Evolutionary conservation across 1,139 yeast genomes (phyloP).

Genomic region (Casaregolazyma suthepensis): DNA sequence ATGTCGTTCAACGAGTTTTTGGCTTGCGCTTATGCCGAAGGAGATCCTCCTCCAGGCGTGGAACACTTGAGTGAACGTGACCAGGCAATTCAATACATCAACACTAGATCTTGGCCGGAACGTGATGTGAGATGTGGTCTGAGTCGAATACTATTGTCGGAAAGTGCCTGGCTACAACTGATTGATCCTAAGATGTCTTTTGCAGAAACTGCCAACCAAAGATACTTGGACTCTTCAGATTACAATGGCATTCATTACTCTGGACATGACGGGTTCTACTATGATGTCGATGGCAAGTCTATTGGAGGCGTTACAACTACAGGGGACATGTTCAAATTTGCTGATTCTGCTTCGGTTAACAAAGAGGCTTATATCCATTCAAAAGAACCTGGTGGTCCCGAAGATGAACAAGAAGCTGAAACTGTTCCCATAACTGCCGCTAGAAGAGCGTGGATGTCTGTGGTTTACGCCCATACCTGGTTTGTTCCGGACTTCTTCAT

Average conservation of each 20-base stretch:
- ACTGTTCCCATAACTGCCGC: constrained; percentile 25
- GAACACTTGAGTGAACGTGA: constrained; percentile 30
- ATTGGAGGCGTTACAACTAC: constrained; percentile 31
- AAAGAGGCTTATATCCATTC: constrained; percentile 28
- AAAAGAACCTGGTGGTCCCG: constrained; percentile 29
- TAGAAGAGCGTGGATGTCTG: constrained; percentile 33
- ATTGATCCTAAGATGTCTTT: constrained; percentile 36
- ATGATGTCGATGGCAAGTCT: constrained; percentile 32
- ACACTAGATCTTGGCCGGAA: constrained; percentile 32
- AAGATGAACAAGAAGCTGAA: constrained; percentile 33
- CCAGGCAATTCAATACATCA: constrained; percentile 28
- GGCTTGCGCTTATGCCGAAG: constrained; percentile 24
- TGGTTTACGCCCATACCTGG: constrained; percentile 37
- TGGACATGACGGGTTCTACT: constrained; percentile 28
- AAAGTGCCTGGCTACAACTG: constrained; percentile 37
- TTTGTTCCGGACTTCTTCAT: constrained; percentile 37
- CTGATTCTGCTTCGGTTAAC: constrained; percentile 26
- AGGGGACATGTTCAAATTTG: constrained; percentile 36
- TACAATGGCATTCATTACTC: constrained; percentile 8
- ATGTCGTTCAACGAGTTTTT: constrained; percentile 37
- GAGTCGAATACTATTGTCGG: constrained; percentile 38
- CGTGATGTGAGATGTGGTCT: constrained; percentile 38
- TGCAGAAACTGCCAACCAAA: constrained; percentile 27
- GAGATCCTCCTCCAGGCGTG: constrained; percentile 15
- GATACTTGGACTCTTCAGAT: constrained; percentile 25